Conservation (phyloP, 148 eudicot genomes). For the Amaranthus palmeri region DNA sequence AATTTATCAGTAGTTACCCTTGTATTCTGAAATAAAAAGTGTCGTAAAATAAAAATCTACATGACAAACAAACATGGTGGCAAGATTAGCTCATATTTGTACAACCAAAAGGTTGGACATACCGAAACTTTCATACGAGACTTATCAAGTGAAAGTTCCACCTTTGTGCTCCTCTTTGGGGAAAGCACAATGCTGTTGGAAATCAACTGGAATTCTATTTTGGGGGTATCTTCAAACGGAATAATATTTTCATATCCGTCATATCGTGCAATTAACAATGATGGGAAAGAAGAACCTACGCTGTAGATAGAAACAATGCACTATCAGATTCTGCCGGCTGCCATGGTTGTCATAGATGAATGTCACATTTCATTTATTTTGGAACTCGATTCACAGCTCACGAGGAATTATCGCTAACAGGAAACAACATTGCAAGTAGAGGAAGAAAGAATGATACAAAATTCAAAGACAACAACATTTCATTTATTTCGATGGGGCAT, state of each 20-base stretch:
- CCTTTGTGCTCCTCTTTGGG: conserved; percentile 14
- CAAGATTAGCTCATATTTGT: not conserved
- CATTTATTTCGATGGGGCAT: too few species aligned
- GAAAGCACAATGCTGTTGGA: conserved; percentile 19
- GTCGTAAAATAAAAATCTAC: not conserved
- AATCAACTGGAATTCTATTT: conserved; percentile 32
- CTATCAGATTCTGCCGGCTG: conserved; percentile 10
- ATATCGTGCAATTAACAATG: conserved; percentile 39
- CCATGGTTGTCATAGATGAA: not conserved
- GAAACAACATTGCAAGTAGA: too few species aligned
- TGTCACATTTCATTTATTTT: too few species aligned
- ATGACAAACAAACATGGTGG: not conserved
- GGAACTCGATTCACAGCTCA: too few species aligned
- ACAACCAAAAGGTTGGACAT: conserved; percentile 1
- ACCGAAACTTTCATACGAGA: conserved; percentile 38
- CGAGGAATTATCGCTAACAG: too few species aligned
- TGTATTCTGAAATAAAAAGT: conserved; percentile 34
- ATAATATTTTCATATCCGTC: conserved; percentile 44
- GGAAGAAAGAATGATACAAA: too few species aligned
- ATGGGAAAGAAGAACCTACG: conserved; percentile 44
- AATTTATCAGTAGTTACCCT: conserved; percentile 32
- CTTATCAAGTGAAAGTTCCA: conserved; percentile 31
- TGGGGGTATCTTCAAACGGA: conserved; percentile 35
- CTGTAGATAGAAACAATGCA: conserved; percentile 29
- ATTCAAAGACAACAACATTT: too few species aligned